Conservation (phyloP, 2,329 filamentous ascomycete species). For the Colletotrichum eleusines region DNA sequence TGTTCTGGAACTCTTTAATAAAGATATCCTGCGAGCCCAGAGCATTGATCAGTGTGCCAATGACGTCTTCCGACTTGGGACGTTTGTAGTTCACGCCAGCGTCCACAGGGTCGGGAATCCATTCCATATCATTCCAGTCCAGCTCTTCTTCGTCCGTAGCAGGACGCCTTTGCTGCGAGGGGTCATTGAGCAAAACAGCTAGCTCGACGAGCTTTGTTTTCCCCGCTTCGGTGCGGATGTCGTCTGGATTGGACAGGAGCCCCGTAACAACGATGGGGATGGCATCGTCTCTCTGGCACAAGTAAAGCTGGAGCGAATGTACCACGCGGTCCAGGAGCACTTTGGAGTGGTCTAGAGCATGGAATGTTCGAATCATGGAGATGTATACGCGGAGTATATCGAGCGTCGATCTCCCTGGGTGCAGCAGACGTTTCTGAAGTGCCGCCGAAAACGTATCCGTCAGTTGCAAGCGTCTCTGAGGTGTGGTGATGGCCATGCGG, state of each 20-base stretch:
- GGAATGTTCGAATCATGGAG: conserved; percentile 81
- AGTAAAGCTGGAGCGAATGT: conserved; percentile 78
- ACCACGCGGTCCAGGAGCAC: conserved; percentile 82
- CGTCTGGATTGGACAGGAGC: conserved; percentile 72
- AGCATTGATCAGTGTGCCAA: conserved; percentile 88
- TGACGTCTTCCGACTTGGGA: conserved; percentile 89
- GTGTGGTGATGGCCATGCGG: conserved; percentile 75
- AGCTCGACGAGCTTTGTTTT: conserved; percentile 73
- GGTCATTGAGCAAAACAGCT: conserved; percentile 73
- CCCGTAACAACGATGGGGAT: conserved; percentile 82
- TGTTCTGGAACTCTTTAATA: conserved; percentile 91
- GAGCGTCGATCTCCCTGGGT: conserved; percentile 81
- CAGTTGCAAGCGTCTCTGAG: conserved; percentile 76
- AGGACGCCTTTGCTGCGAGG: conserved; percentile 64
- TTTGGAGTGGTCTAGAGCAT: conserved; percentile 80
- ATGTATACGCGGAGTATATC: conserved; percentile 84
- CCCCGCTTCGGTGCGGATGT: conserved; percentile 54
- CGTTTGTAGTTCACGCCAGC: conserved; percentile 93
- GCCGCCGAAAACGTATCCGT: conserved; percentile 77
- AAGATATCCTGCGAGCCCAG: conserved; percentile 92
- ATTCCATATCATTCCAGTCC: conserved; percentile 93
- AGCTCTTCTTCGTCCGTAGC: conserved; percentile 76
- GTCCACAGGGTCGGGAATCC: conserved; percentile 93
- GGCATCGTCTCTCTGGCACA: conserved; percentile 82
- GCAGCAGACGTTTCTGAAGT: conserved; percentile 75